Evolutionary conservation across 768 basidiomycete genomes (phyloP).

Genomic region (Serpula lacrymans): DNA sequence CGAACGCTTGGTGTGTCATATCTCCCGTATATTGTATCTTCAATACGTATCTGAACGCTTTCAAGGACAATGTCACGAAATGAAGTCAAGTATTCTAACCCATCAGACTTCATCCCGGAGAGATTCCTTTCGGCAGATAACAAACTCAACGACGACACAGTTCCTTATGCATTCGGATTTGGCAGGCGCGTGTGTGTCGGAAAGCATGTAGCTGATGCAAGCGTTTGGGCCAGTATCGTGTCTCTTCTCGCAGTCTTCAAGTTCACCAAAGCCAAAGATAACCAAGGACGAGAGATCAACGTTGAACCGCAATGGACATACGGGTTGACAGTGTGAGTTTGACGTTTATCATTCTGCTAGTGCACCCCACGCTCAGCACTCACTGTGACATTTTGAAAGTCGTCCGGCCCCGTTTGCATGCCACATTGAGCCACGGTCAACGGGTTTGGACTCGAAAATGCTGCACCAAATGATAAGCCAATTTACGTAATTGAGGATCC

Average conservation of each 20-base stretch:
- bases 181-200: constrained; percentile 5
- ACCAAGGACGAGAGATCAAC: constrained; percentile 7
- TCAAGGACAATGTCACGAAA: neutral
- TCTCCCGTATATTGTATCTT: too few relatives aligned
- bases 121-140: too few relatives aligned
- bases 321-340: constrained; percentile 1
- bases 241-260: constrained; percentile 6
- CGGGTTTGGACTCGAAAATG: too few relatives aligned
- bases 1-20: neutral
- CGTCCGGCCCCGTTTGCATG: constrained; percentile 15
- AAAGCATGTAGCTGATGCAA: constrained; percentile 4
- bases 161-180: constrained; percentile 1
- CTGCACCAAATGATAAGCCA: too few relatives aligned
- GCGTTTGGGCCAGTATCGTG: constrained; percentile 8
- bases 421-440: constrained; percentile 15
- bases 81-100: neutral
- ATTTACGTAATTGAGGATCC: too few relatives aligned
- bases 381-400: too few relatives aligned
- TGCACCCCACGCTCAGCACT: too few relatives aligned
- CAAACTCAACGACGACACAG: constrained; percentile 2
- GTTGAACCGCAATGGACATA: constrained; percentile 1
- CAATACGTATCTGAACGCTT: too few relatives aligned
- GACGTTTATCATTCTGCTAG: too few relatives aligned
- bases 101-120: neutral
- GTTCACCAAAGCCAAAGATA: constrained; percentile 8